Percentiles rank a stretch among this genome's conserved stretches.
Conservation (phyloP, 106 monocot genomes). For the Amphibolis antarctica region DNA sequence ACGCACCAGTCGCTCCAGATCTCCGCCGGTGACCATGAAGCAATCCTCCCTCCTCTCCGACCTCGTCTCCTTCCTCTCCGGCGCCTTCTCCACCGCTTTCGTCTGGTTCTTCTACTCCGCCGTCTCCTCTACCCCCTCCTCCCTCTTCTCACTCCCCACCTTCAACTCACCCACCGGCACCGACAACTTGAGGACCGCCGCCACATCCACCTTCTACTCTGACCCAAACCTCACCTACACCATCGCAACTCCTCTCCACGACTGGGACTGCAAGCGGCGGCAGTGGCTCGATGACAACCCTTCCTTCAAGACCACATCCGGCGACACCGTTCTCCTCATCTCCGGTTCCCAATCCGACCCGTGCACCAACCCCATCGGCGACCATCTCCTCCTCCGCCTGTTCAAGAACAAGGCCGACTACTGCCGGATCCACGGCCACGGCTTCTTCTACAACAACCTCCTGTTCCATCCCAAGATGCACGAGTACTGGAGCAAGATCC, state of each 20-base stretch:
- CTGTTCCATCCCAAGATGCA: slow-evolving; percentile 52
- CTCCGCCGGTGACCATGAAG: neutral
- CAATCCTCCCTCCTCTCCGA: slow-evolving; percentile 10
- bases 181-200: no score
- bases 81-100: slow-evolving; percentile 1
- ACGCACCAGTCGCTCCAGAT: no score
- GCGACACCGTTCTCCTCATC: slow-evolving; percentile 31
- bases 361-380: slow-evolving; percentile 35
- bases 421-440: slow-evolving; percentile 45
- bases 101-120: slow-evolving; percentile 19
- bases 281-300: slow-evolving; percentile 27
- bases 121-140: neutral
- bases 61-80: slow-evolving; percentile 5
- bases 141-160: slow-evolving; percentile 2
- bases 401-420: slow-evolving; percentile 75
- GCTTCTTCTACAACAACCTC: slow-evolving; percentile 65
- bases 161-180: neutral
- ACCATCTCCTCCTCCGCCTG: slow-evolving; percentile 49
- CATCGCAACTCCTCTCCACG: slow-evolving; percentile 6
- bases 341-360: slow-evolving; percentile 50
- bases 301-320: neutral
- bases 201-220: slow-evolving; percentile 24
- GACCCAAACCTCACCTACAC: slow-evolving; percentile 31
- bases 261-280: slow-evolving; percentile 39
- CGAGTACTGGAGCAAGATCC: slow-evolving; percentile 57